A percentile compares a stretch with the other conserved stretches of the same genome.
These are phyloP conservation scores for Botrytis paeoniae DNA, from an alignment of 2,329 filamentous ascomycete species.

Conservation along the genomic window DNA sequence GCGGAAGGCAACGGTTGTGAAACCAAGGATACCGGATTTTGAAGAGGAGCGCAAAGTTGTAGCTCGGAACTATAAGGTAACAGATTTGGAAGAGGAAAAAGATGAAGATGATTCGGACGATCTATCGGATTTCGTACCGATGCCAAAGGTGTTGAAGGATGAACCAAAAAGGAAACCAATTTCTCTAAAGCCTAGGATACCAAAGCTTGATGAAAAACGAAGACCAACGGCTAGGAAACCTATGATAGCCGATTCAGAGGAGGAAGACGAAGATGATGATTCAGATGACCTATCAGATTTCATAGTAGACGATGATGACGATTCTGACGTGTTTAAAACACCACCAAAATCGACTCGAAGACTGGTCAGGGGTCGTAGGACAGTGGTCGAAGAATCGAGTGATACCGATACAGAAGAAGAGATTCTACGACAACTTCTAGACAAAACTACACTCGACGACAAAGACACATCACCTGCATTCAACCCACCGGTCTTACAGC, in stretches of 20 bases:
- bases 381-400: constrained; percentile 22
- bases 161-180: neutral
- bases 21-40: neutral
- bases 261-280: constrained; percentile 19
- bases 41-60: neutral
- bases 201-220: neutral
- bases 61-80: neutral
- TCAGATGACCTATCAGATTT: constrained; percentile 35
- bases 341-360: constrained; percentile 31
- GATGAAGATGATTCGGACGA: constrained; percentile 21
- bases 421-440: constrained; percentile 6
- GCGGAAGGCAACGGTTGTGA: neutral
- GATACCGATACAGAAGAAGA: constrained; percentile 21
- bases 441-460: constrained; percentile 18
- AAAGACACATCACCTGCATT: constrained; percentile 3
- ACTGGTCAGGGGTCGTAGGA: constrained; percentile 29
- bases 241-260: neutral
- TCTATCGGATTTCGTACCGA: constrained; percentile 32
- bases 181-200: neutral
- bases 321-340: constrained; percentile 26
- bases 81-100: constrained; percentile 4
- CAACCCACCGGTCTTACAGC: constrained; percentile 20
- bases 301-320: constrained; percentile 33
- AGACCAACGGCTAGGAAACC: neutral
- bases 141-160: constrained; percentile 3